A percentile compares a stretch with the other conserved stretches of the same genome.
These are phyloP conservation scores for Astrocystis sublimbata DNA, from an alignment of 495 filamentous ascomycete genomes.

Conservation along the genomic window DNA sequence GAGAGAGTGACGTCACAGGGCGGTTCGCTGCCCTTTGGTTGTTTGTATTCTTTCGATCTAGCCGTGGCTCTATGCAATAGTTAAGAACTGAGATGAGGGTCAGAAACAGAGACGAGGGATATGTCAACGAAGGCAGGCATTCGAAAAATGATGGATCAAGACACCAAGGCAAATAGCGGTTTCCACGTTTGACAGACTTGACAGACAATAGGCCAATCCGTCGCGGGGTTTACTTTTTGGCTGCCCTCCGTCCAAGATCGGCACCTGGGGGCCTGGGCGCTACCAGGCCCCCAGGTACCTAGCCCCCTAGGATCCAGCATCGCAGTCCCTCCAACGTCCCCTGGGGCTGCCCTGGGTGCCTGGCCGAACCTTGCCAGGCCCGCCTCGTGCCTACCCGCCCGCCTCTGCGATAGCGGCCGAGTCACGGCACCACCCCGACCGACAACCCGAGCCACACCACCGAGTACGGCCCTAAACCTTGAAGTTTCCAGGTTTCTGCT, in stretches of 20 bases:
- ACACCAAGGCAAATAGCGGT: constrained; percentile 4
- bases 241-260: constrained; percentile 12
- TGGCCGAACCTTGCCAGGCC: too few relatives aligned
- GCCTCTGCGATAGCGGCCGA: too few relatives aligned
- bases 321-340: not conserved
- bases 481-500: too few relatives aligned
- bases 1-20: constrained; percentile 6
- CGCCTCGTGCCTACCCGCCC: too few relatives aligned
- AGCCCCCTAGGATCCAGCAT: not conserved
- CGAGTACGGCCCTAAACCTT: too few relatives aligned
- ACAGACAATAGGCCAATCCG: constrained; percentile 4
- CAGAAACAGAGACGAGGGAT: not conserved
- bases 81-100: not conserved
- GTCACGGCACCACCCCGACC: too few relatives aligned
- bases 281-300: too few relatives aligned
- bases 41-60: not conserved
- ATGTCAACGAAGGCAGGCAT: not conserved
- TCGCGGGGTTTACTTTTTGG: constrained; percentile 6
- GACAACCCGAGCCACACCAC: too few relatives aligned
- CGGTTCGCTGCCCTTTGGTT: not conserved
- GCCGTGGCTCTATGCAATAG: not conserved
- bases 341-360: not conserved
- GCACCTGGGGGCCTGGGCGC: not conserved
- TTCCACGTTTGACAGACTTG: too few relatives aligned
- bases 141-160: not conserved